These are phyloP conservation scores for Exophiala lecanii-corni DNA, from an alignment of 2,329 filamentous ascomycete species.

Conservation along the genomic window DNA sequence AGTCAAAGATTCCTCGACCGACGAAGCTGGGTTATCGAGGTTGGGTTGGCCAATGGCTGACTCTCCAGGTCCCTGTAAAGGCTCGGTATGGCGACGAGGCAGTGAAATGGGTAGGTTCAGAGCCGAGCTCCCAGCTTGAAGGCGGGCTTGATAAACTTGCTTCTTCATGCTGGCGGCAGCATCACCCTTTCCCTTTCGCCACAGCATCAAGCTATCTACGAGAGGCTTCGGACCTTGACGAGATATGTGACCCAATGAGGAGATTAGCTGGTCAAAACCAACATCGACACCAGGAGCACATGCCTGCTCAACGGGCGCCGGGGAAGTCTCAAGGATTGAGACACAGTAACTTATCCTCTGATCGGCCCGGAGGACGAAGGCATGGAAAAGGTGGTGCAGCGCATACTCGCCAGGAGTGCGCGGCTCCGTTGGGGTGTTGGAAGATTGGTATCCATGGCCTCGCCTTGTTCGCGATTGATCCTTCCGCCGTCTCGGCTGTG, in stretches of 20 bases:
- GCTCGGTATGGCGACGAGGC: slow-evolving; percentile 70
- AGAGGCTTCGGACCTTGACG: slow-evolving; percentile 89
- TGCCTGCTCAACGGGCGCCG: slow-evolving; percentile 79
- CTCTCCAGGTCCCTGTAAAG: slow-evolving; percentile 47
- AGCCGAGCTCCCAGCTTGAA: slow-evolving; percentile 9
- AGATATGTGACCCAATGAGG: slow-evolving; percentile 88
- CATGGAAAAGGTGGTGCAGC: slow-evolving; percentile 91
- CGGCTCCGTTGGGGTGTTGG: slow-evolving; percentile 68
- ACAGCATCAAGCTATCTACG: slow-evolving; percentile 96
- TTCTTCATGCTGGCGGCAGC: slow-evolving; percentile 65
- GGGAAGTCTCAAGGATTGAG: slow-evolving; percentile 69
- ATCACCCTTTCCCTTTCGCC: slow-evolving; percentile 94
- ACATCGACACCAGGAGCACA: slow-evolving; percentile 86
- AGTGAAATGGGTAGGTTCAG: slow-evolving; percentile 39
- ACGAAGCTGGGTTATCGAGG: slow-evolving; percentile 28
- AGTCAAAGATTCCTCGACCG: slow-evolving; percentile 34
- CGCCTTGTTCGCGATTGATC: slow-evolving; percentile 63
- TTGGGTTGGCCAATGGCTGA: slow-evolving; percentile 31
- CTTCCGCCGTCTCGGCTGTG: slow-evolving; percentile 40
- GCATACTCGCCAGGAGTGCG: slow-evolving; percentile 98
- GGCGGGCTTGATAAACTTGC: slow-evolving; percentile 21
- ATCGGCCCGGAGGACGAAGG: slow-evolving; percentile 95
- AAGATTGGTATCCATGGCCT: slow-evolving; percentile 69
- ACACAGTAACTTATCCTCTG: slow-evolving; percentile 90
- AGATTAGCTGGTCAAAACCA: slow-evolving; percentile 89